Conservation (phyloP, 768 basidiomycete genomes). For the Mycena rosella region DNA sequence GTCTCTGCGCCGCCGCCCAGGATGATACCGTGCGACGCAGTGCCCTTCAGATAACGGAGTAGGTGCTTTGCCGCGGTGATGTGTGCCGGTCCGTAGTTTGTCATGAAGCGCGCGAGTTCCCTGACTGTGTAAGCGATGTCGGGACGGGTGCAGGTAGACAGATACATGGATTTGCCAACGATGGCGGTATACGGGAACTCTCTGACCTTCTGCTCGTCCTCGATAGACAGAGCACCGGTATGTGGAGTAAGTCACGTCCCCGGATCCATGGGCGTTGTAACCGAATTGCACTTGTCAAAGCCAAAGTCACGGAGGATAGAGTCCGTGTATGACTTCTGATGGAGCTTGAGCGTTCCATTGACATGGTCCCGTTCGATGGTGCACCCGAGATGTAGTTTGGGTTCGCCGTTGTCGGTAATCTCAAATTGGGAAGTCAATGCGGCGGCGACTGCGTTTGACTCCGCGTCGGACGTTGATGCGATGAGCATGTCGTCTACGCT, state of each 20-base stretch:
- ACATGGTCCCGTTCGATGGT: slow-evolving; percentile 5
- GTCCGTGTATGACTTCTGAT: slow-evolving; percentile 24
- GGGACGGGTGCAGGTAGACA: slow-evolving; percentile 16
- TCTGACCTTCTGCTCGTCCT: slow-evolving; percentile 1
- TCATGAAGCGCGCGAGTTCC: background rate
- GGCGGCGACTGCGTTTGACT: background rate
- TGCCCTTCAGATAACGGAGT: background rate
- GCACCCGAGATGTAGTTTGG: slow-evolving; percentile 6
- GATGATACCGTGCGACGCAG: background rate
- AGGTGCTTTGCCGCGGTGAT: background rate
- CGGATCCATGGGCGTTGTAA: slow-evolving; percentile 31
- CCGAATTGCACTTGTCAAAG: slow-evolving; percentile 18
- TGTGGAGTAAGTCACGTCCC: slow-evolving; percentile 8
- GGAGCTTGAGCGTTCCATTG: background rate
- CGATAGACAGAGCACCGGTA: no score
- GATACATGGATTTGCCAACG: slow-evolving; percentile 39
- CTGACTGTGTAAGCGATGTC: background rate
- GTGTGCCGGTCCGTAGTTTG: background rate
- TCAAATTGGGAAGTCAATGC: background rate
- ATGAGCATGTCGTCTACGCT: no score
- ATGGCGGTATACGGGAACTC: slow-evolving; percentile 20
- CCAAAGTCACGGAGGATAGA: slow-evolving; percentile 30
- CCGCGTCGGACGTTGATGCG: background rate
- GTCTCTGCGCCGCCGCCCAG: background rate
- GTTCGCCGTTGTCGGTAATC: no score